These are phyloP conservation scores for Myxozyma neglecta DNA, from an alignment of 805 yeast genomes.

Conservation along the genomic window DNA sequence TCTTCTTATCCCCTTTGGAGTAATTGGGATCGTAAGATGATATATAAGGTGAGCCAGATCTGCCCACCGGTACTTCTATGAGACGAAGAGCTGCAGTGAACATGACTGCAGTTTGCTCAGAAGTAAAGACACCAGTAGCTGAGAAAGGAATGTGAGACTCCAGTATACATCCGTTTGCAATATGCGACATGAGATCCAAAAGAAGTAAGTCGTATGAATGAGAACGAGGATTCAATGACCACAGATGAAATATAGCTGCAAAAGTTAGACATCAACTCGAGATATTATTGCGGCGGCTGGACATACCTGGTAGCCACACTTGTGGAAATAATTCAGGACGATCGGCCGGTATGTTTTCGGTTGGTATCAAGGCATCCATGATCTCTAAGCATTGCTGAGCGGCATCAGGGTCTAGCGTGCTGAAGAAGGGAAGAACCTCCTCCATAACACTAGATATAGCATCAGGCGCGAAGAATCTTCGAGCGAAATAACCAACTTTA, in stretches of 20 bases:
- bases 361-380: slow-evolving; percentile 13
- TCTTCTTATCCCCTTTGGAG: slow-evolving; percentile 17
- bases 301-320: slow-evolving; percentile 27
- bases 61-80: slow-evolving; percentile 50
- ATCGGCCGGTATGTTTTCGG: slow-evolving; percentile 4
- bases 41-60: slow-evolving; percentile 47
- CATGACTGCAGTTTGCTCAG: slow-evolving; percentile 59
- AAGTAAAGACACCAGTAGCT: slow-evolving; percentile 62
- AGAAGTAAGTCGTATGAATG: slow-evolving; percentile 61
- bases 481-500: slow-evolving; percentile 31
- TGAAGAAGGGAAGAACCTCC: slow-evolving; percentile 36
- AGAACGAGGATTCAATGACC: slow-evolving; percentile 58
- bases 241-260: slow-evolving; percentile 64
- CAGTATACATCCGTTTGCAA: slow-evolving; percentile 46
- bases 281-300: neutral
- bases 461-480: slow-evolving; percentile 34
- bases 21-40: slow-evolving; percentile 12
- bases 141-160: slow-evolving; percentile 44
- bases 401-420: neutral
- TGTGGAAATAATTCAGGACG: slow-evolving; percentile 14
- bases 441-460: slow-evolving; percentile 30
- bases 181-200: slow-evolving; percentile 62
- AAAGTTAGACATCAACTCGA: neutral
- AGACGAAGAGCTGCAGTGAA: slow-evolving; percentile 49
- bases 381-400: slow-evolving; percentile 12